Evolutionary conservation across 1,284 basidiomycete species (phyloP), one percentile per base, ranked within the genome.

Genomic region (Pisolithus thermaeus): DNA sequence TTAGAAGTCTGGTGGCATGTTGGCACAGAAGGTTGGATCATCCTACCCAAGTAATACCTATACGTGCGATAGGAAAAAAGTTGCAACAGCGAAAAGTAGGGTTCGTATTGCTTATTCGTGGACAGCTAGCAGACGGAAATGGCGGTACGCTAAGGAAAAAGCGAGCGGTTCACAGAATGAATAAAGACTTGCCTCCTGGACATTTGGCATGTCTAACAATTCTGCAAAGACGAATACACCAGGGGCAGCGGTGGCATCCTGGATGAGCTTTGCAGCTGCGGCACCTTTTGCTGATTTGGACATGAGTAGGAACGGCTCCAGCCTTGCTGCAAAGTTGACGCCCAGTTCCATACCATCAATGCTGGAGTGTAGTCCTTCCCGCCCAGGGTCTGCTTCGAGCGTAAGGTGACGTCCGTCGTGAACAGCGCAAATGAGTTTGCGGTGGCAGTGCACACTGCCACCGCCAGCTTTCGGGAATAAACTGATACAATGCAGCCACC

Each of bases 191-290:
- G 91, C 93, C 71, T 95, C 87, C 63, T 87, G 82, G 43, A 97
- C 87, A 59, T 85, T 90, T 0, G 85, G 80, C 27, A 88, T 69
- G 40, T 92, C 87, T 43, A 97, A 72, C 49, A 98, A 73, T 70
- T 97, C 94, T 1, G 83, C 80, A 62, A 97, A 97, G 52, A 92
- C 87, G 67, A 90, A 97, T 39, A 95, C 86, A 16, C 93, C 94
- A 7, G 85, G 83, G 0, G 95, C 89, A 37, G 90, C 79, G 32
- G 89, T 93, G 50, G 86, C 94, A 65, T 97, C 88, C 59, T 84
- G 76, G 22, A 95, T 73, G 52, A 97, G 79, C 64, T 94, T 93
- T 8, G 91, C 93, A 0, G 93, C 92, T 0, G 88, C 92, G 0
- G 92, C 91, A 2, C 95, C 95, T 62, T 90, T 93, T 2, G 89